Conservation (phyloP, 768 basidiomycete species). For the Suillus luteus region DNA sequence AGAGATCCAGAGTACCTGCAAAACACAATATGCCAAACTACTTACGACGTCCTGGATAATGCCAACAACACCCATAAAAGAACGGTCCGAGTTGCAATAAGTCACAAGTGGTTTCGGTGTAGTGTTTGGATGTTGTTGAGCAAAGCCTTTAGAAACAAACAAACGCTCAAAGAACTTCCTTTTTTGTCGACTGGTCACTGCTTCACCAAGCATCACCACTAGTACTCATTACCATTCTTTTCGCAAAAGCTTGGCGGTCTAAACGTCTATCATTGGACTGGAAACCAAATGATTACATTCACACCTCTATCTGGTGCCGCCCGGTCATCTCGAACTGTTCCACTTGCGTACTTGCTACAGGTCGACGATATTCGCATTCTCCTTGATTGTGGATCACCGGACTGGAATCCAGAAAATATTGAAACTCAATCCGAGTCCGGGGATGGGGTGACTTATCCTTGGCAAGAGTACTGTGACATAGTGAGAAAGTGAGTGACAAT, state of each 20-base stretch:
- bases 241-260: background rate
- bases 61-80: background rate
- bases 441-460: constrained; percentile 40
- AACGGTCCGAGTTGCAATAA: too few relatives aligned
- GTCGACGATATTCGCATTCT: constrained; percentile 93
- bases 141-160: constrained; percentile 15
- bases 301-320: constrained; percentile 88
- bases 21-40: background rate
- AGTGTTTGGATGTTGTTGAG: constrained; percentile 4
- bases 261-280: background rate
- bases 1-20: background rate
- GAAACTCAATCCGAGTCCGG: constrained; percentile 31
- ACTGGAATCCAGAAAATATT: constrained; percentile 67
- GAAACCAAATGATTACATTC: constrained; percentile 83
- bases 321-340: constrained; percentile 59
- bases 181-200: constrained; percentile 2
- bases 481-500: constrained; percentile 62
- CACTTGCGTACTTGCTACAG: constrained; percentile 85
- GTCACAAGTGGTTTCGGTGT: too few relatives aligned
- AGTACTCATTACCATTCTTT: background rate
- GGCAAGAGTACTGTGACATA: constrained; percentile 66
- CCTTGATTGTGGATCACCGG: constrained; percentile 92
- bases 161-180: constrained; percentile 6
- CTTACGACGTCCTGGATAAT: background rate
- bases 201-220: background rate